Base-by-base conservation (phyloP, 352 stramenopile genomes). In the Phytophthora fragariaefolia region DNA sequence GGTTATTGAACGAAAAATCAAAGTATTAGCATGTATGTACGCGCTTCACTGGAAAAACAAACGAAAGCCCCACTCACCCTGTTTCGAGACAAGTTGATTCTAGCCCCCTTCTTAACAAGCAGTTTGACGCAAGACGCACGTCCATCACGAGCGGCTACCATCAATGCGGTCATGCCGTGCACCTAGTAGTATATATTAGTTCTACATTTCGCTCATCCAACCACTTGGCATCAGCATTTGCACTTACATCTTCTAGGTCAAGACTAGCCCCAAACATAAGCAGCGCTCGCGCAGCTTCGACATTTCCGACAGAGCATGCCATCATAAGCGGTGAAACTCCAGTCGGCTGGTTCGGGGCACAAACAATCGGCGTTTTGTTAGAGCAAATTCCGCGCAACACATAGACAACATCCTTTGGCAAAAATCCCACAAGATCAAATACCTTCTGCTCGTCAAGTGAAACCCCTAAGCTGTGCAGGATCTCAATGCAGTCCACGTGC, bases 361-460 rank as follows among this genome's bases (percentile, higher is more conserved):
- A 48, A 12, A 56, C 23, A 24, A 63, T 13, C 42, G 23, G 17
- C 68, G 54, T 55, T 3, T 59, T 5, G 26, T 69, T 34, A 72
- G 50, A 30, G 47, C 27, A 42, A 47, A 17, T 22, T 32, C 2
- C 55, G 28, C 18, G 13, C 27, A 40, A 51, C 20, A 32, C 27
- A 38, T 43, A 24, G 22, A 36, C n/a, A 24, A 46, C 40, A 9
- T 47, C 18, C 13, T 20, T 20, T 12, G n/a, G 36, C 15, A 43
- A 43, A 20, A n/a, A n/a, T n/a, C n/a, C 36, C 40, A 47, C 40
- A 47, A 24, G 2, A 23, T 3, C 56, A 28, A 30, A 1, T 60
- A 93, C 83, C 85, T 95, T 96, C 76, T 93, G 85, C 27, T 91
- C 87, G 45, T 96, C 84, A 15, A 94, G 70, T 8, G 84, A 93